Evolutionary conservation across 768 basidiomycete species (phyloP).

Genomic region (Rhodosporidiobolus odoratus): DNA sequence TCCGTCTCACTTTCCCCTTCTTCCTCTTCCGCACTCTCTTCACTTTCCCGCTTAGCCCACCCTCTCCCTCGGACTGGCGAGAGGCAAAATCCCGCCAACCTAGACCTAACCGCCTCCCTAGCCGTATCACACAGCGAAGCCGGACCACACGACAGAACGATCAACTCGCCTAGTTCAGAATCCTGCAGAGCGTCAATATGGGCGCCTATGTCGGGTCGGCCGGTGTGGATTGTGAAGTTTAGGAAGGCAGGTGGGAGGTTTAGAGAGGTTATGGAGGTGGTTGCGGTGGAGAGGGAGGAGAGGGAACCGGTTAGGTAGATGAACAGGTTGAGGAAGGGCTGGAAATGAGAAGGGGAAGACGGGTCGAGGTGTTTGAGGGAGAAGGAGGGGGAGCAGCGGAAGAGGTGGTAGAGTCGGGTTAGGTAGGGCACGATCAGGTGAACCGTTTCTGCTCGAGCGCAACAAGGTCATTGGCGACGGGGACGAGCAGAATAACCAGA

Average conservation of each 20-base stretch:
- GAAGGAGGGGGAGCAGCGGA: neutral
- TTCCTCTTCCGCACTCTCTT: neutral
- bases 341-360: neutral
- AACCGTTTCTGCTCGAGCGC: neutral
- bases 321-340: neutral
- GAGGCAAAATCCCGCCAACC: neutral
- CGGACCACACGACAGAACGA: slow-evolving; percentile 2
- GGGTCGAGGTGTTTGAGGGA: neutral
- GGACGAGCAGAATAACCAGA: neutral
- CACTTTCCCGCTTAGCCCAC: neutral
- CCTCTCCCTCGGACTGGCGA: neutral
- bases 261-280: neutral
- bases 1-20: neutral
- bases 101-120: slow-evolving; percentile 5
- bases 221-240: neutral
- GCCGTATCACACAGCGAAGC: neutral
- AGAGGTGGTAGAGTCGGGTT: neutral
- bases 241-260: neutral
- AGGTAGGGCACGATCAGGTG: slow-evolving; percentile 7
- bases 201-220: slow-evolving; percentile 1
- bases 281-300: neutral
- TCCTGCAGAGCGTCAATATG: neutral
- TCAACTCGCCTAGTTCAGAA: neutral
- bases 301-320: neutral
- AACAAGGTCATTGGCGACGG: too few relatives aligned